phyloP scores from a whole-genome alignment of 768 basidiomycete genomes.

The Lentinula sp. region DNA sequence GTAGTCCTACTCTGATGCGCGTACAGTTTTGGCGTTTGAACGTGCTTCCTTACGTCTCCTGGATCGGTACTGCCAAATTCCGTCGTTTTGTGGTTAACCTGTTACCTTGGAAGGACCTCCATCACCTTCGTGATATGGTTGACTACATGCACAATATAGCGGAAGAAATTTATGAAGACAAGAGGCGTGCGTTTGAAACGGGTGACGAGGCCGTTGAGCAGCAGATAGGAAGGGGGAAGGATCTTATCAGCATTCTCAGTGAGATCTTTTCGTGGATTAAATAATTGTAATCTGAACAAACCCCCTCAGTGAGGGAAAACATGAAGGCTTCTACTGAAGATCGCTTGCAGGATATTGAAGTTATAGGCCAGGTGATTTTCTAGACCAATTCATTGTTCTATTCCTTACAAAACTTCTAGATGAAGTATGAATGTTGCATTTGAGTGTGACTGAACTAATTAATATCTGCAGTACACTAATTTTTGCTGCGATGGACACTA shows the following conservation, averaged over 20 bases:
- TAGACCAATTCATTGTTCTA: neutral
- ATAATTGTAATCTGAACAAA: neutral
- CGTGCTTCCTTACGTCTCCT: constrained; percentile 14
- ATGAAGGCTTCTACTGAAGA: constrained; percentile 22
- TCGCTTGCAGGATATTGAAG: constrained; percentile 24
- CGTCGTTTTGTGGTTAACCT: constrained; percentile 16
- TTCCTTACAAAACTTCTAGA: neutral
- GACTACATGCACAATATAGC: constrained; percentile 22
- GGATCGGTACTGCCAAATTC: constrained; percentile 18
- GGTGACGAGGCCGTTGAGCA: constrained; percentile 20
- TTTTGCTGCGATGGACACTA: constrained; percentile 38
- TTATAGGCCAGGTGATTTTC: constrained; percentile 27
- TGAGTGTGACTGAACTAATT: neutral
- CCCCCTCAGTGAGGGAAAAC: constrained; percentile 26
- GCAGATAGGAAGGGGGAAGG: constrained; percentile 26
- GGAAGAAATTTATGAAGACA: constrained; percentile 18
- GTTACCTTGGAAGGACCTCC: constrained; percentile 17
- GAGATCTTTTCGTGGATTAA: neutral
- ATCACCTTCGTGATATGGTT: constrained; percentile 18
- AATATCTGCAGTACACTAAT: constrained; percentile 20
- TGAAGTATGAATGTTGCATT: neutral
- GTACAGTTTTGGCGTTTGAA: constrained; percentile 3
- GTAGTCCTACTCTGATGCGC: neutral
- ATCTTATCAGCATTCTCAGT: constrained; percentile 31
- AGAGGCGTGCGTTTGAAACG: constrained; percentile 18